phyloP scores from a whole-genome alignment of 1,139 yeast genomes.

The Zygosaccharomyces pseudobailii region DNA sequence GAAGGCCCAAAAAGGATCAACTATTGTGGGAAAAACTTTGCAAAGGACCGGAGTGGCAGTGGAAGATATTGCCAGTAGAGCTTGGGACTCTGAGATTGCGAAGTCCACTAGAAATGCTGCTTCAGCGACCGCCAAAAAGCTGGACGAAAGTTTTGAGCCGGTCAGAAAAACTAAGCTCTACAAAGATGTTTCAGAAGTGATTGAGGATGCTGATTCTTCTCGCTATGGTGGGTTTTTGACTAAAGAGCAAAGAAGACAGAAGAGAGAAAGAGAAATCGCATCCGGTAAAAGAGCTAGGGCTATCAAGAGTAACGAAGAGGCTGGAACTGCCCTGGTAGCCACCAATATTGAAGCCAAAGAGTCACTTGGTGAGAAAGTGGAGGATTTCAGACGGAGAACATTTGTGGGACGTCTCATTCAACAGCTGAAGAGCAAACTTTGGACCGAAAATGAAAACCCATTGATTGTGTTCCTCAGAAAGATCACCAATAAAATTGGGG shows the following conservation, averaged over 20 bases:
- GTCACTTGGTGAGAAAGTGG: conserved; percentile 63
- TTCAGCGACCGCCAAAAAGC: conserved; percentile 69
- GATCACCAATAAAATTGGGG: conserved; percentile 72
- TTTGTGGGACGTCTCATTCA: conserved; percentile 64
- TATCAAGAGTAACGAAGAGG: conserved; percentile 76
- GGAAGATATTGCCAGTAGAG: conserved; percentile 82
- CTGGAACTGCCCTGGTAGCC: conserved; percentile 76
- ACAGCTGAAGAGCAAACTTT: conserved; percentile 57
- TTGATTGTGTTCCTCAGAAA: conserved; percentile 78
- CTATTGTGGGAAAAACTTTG: conserved; percentile 80
- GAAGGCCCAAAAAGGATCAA: conserved; percentile 71
- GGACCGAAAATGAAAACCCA: conserved; percentile 96
- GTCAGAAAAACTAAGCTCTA: conserved; percentile 87
- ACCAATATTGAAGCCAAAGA: conserved; percentile 79
- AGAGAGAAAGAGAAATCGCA: conserved; percentile 66
- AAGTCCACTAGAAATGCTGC: conserved; percentile 82
- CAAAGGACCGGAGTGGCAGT: conserved; percentile 91
- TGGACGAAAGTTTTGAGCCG: conserved; percentile 84
- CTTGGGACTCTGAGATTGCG: conserved; percentile 96
- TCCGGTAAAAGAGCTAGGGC: conserved; percentile 59
- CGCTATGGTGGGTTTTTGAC: conserved; percentile 91
- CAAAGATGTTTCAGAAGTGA: conserved; percentile 81
- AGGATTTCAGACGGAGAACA: conserved; percentile 61
- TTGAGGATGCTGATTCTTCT: conserved; percentile 86
- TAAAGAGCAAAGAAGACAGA: conserved; percentile 72